Evolutionary conservation across 495 filamentous ascomycete genomes (phyloP).

Genomic region (Pseudevernia furfuracea): DNA sequence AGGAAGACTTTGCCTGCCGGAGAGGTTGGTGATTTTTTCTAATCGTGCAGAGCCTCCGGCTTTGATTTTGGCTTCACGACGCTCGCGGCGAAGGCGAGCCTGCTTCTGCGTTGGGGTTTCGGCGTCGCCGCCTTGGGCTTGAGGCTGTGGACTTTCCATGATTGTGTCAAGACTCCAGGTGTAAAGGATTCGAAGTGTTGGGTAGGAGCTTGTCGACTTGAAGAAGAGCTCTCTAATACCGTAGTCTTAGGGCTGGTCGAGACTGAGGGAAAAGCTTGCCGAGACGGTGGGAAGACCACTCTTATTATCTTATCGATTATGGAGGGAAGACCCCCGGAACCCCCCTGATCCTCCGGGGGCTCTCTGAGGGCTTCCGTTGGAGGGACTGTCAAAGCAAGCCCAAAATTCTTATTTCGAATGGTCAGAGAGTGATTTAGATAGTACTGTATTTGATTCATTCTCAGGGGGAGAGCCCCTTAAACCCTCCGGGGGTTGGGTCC

Average conservation of each 20-base stretch:
- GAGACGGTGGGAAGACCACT: too few species aligned
- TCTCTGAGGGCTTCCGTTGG: too few species aligned
- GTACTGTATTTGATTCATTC: too few species aligned
- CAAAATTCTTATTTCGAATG: too few species aligned
- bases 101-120: constrained; percentile 56
- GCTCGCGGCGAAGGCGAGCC: constrained; percentile 79
- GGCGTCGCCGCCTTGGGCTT: constrained; percentile 10
- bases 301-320: too few species aligned
- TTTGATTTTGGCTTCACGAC: constrained; percentile 82
- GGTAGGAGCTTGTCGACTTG: not conserved
- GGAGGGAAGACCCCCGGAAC: too few species aligned
- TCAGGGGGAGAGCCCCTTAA: too few species aligned
- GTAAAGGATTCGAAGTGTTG: not conserved
- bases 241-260: not conserved
- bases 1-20: constrained; percentile 52
- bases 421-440: too few species aligned
- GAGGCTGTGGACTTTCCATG: constrained; percentile 10
- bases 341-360: too few species aligned
- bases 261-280: too few species aligned
- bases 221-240: not conserved
- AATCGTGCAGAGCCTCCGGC: constrained; percentile 72
- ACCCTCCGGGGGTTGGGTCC: too few species aligned
- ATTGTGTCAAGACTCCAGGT: not conserved
- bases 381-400: too few species aligned
- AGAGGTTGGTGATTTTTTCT: constrained; percentile 74